These are phyloP conservation scores for Sporisorium exsertum DNA, from an alignment of 1,284 basidiomycete species.

Conservation along the genomic window DNA sequence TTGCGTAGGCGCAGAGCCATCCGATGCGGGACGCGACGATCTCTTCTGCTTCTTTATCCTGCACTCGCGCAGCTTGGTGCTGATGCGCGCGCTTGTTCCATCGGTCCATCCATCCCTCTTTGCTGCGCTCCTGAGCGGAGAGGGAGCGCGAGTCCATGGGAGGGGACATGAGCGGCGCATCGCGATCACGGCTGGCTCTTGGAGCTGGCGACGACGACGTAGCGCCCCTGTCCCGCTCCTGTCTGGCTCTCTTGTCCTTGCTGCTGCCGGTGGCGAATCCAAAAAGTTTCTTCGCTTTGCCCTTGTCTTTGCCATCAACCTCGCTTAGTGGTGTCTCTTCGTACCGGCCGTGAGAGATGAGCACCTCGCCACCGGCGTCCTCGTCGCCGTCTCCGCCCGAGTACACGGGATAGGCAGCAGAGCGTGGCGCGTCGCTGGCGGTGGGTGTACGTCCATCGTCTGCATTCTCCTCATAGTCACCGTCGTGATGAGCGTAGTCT, in stretches of 20 bases:
- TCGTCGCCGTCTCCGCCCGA: conserved; percentile 24
- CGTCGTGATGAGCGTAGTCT: background rate
- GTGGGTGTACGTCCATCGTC: conserved; percentile 15
- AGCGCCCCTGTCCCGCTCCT: conserved; percentile 15
- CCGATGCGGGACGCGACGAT: conserved; percentile 31
- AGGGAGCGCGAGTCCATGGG: conserved; percentile 8
- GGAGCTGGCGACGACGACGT: conserved; percentile 24
- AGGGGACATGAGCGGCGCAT: conserved; percentile 13
- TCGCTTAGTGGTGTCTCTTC: conserved; percentile 32
- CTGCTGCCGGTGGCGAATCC: conserved; percentile 28
- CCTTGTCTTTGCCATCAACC: conserved; percentile 28
- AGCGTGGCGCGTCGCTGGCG: conserved; percentile 4
- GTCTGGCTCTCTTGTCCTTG: conserved; percentile 38
- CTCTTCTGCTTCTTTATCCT: conserved; percentile 38
- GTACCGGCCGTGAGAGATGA: conserved; percentile 43
- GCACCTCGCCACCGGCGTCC: conserved; percentile 34
- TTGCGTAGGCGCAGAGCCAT: conserved; percentile 45
- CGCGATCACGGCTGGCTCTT: conserved; percentile 11
- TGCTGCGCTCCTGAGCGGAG: conserved; percentile 18
- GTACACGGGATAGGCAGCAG: conserved; percentile 41
- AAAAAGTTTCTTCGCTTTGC: conserved; percentile 45
- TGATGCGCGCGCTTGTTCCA: conserved; percentile 39
- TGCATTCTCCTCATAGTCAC: background rate
- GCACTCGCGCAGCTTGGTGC: conserved; percentile 21
- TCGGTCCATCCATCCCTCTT: conserved; percentile 45